phyloP scores from a whole-genome alignment of 371 early-diverging fungal genomes.

The Mucor saturninus region DNA sequence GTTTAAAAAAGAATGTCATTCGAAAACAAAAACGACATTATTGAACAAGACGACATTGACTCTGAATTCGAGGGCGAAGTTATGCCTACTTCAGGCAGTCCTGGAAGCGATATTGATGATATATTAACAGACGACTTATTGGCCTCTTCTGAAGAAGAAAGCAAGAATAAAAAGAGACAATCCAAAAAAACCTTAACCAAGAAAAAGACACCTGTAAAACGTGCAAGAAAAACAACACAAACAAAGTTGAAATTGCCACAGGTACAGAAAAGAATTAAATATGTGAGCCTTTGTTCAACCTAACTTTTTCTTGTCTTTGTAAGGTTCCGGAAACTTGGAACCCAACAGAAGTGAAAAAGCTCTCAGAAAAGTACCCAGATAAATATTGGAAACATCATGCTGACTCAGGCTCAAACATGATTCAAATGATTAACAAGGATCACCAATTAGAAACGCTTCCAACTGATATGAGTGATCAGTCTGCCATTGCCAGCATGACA shows the following conservation, averaged over 20 bases:
- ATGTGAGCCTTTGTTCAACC: no score
- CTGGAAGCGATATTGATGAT: constrained; percentile 20
- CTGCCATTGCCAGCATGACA: constrained; percentile 75
- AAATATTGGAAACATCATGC: constrained; percentile 64
- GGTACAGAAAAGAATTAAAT: background rate
- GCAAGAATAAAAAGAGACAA: constrained; percentile 9
- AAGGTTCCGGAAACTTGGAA: background rate
- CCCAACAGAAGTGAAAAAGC: constrained; percentile 25
- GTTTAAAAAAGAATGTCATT: no score
- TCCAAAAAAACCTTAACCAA: constrained; percentile 18
- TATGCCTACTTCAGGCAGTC: constrained; percentile 3
- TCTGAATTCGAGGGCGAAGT: constrained; percentile 26
- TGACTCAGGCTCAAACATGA: constrained; percentile 45
- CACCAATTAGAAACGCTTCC: constrained; percentile 63
- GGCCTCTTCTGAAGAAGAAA: constrained; percentile 15
- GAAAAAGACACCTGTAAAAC: constrained; percentile 12
- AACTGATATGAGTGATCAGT: constrained; percentile 54
- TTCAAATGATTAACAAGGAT: constrained; percentile 67
- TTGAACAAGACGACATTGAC: constrained; percentile 11
- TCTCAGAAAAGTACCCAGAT: constrained; percentile 66
- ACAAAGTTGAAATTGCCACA: constrained; percentile 51
- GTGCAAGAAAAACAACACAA: constrained; percentile 56
- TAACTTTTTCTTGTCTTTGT: background rate
- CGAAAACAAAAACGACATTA: background rate
- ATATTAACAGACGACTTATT: constrained; percentile 23